Conservation (phyloP, 2,329 filamentous ascomycete species). For the Aspergillus glaucus region DNA sequence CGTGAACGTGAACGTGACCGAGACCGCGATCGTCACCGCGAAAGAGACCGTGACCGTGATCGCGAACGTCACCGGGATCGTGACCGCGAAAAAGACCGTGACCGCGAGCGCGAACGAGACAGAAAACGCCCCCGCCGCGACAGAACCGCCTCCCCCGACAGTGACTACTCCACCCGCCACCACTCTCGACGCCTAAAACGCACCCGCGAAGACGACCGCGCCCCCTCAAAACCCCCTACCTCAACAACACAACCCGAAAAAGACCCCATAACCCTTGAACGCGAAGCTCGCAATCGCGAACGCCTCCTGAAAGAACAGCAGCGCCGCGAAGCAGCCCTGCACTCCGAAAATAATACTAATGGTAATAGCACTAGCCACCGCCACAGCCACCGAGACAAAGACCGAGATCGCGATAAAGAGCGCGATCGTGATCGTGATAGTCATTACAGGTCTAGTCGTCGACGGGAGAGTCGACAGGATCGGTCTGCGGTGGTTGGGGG, state of each 20-base stretch:
- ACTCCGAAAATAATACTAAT: constrained; percentile 6
- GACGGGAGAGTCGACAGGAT: constrained; percentile 30
- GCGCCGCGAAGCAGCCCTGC: constrained; percentile 47
- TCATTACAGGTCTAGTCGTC: constrained; percentile 20
- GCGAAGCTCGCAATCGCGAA: constrained; percentile 60
- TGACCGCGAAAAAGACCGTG: constrained; percentile 28
- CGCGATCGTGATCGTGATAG: neutral
- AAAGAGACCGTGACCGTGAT: constrained; percentile 21
- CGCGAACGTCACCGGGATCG: constrained; percentile 38
- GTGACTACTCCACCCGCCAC: constrained; percentile 28
- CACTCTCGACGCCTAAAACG: constrained; percentile 32
- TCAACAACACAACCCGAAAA: constrained; percentile 36
- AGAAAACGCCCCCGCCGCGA: constrained; percentile 37
- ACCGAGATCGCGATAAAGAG: neutral
- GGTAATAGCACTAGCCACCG: constrained; percentile 14
- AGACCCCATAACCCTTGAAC: constrained; percentile 69
- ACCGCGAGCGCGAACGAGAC: constrained; percentile 21
- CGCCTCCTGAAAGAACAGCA: constrained; percentile 61
- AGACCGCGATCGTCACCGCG: constrained; percentile 16
- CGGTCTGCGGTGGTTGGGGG: constrained; percentile 21
- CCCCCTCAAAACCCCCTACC: neutral
- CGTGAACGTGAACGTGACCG: constrained; percentile 28
- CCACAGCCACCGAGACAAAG: neutral
- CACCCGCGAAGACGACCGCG: constrained; percentile 21
- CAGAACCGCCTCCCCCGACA: constrained; percentile 29